phyloP scores from a whole-genome alignment of 257 asterid genomes.

The Marsdenia floribunda region DNA sequence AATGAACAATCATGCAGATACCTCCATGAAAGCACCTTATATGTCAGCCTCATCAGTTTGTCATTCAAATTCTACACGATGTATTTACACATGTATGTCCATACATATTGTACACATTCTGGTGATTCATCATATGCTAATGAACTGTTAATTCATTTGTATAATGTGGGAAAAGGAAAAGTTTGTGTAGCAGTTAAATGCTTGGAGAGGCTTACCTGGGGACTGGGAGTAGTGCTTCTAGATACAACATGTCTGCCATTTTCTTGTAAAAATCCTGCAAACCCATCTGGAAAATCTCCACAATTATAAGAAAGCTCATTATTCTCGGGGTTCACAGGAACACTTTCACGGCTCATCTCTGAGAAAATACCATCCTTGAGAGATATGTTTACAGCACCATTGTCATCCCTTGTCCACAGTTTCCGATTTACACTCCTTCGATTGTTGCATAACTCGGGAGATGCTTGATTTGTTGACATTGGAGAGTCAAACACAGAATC shows the following conservation, averaged over 20 bases:
- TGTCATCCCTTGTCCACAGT: constrained; percentile 62
- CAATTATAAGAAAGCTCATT: constrained; percentile 34
- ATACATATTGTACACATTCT: neutral
- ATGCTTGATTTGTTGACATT: constrained; percentile 41
- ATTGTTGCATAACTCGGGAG: constrained; percentile 28
- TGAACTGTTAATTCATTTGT: neutral
- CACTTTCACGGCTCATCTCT: constrained; percentile 35
- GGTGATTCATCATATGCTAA: neutral
- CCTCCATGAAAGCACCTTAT: neutral
- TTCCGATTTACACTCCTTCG: constrained; percentile 63
- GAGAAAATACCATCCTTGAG: constrained; percentile 86
- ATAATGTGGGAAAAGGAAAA: neutral
- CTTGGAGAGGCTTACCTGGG: constrained; percentile 42
- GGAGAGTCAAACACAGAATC: constrained; percentile 64
- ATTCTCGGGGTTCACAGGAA: constrained; percentile 30
- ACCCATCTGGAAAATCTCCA: constrained; percentile 37
- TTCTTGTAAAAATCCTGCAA: constrained; percentile 59
- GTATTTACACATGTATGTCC: neutral
- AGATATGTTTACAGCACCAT: constrained; percentile 58
- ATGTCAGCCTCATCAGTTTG: neutral
- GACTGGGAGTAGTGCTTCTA: constrained; percentile 68
- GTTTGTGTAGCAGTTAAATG: neutral
- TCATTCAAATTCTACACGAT: neutral
- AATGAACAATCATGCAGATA: neutral
- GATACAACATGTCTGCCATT: constrained; percentile 27